Percentiles rank a stretch among this genome's conserved stretches.
Evolutionary conservation across 2,329 filamentous ascomycete genomes (phyloP).

Genomic region (Penicillium expansum): DNA sequence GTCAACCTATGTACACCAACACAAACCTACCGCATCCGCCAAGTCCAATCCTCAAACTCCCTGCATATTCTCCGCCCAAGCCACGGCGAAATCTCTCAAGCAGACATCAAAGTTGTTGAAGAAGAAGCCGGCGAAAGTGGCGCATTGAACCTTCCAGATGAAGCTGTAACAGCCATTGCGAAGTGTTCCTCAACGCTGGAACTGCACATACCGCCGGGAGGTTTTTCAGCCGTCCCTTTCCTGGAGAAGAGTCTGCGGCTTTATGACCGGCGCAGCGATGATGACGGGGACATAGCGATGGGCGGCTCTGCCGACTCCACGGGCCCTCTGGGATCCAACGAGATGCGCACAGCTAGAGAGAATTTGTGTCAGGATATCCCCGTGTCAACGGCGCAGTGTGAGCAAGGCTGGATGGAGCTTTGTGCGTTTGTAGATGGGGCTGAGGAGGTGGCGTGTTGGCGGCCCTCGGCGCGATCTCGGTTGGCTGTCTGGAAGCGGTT

Average conservation of each 20-base stretch:
- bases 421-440: conserved; percentile 52
- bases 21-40: conserved; percentile 59
- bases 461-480: conserved; percentile 50
- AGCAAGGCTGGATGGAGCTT: conserved; percentile 50
- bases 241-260: conserved; percentile 31
- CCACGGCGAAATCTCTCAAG: conserved; percentile 28
- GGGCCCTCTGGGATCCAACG: conserved; percentile 26
- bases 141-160: conserved; percentile 26
- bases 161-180: conserved; percentile 42
- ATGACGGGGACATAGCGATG: conserved; percentile 20
- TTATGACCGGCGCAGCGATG: conserved; percentile 27
- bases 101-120: conserved; percentile 31
- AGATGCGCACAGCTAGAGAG: conserved; percentile 34
- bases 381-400: conserved; percentile 52
- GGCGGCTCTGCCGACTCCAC: conserved; percentile 19
- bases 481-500: conserved; percentile 50
- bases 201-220: conserved; percentile 36
- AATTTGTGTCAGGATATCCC: conserved; percentile 52
- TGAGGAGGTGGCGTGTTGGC: conserved; percentile 34
- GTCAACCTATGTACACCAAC: conserved; percentile 59
- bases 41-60: conserved; percentile 65
- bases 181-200: conserved; percentile 49
- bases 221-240: conserved; percentile 31
- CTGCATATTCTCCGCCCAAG: conserved; percentile 54
- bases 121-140: conserved; percentile 19